Evolutionary conservation across 768 basidiomycete species (phyloP).

Genomic region (Leccinum uliginosum): DNA sequence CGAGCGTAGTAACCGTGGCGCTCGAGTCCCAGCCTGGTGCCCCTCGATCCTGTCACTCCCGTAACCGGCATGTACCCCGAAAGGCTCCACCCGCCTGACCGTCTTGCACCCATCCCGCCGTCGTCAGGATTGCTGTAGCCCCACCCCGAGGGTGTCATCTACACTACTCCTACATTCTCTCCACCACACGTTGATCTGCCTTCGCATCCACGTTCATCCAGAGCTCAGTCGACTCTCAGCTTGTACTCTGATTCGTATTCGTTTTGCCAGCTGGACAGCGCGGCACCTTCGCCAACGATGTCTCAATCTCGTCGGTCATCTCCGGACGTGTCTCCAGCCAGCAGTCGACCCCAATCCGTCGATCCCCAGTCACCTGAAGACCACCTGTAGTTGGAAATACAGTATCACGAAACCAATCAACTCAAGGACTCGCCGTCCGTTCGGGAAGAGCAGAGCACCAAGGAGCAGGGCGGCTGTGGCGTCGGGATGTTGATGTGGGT

Average conservation of each 20-base stretch:
- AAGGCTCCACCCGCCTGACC: neutral
- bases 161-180: conserved; percentile 14
- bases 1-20: conserved; percentile 64
- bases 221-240: conserved; percentile 37
- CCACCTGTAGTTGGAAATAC: conserved; percentile 72
- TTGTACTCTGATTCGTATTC: conserved; percentile 61
- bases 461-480: conserved; percentile 70
- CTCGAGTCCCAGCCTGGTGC: conserved; percentile 14
- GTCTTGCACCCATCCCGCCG: neutral
- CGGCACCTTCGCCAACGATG: conserved; percentile 42
- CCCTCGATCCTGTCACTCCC: conserved; percentile 17
- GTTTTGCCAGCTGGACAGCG: conserved; percentile 54
- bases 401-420: conserved; percentile 70
- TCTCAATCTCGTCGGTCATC: conserved; percentile 12
- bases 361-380: conserved; percentile 50
- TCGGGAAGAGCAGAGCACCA: conserved; percentile 78
- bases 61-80: conserved; percentile 18
- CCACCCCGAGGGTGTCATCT: conserved; percentile 11
- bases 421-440: conserved; percentile 68
- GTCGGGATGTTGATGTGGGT: conserved; percentile 93
- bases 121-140: conserved; percentile 7
- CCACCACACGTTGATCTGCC: conserved; percentile 17
- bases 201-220: conserved; percentile 34
- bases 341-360: neutral
- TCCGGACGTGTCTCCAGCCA: no score